Percentiles rank a stretch among this genome's conserved stretches.
phyloP scores from a whole-genome alignment of 2,329 filamentous ascomycete species.

The Diplodia seriata region DNA sequence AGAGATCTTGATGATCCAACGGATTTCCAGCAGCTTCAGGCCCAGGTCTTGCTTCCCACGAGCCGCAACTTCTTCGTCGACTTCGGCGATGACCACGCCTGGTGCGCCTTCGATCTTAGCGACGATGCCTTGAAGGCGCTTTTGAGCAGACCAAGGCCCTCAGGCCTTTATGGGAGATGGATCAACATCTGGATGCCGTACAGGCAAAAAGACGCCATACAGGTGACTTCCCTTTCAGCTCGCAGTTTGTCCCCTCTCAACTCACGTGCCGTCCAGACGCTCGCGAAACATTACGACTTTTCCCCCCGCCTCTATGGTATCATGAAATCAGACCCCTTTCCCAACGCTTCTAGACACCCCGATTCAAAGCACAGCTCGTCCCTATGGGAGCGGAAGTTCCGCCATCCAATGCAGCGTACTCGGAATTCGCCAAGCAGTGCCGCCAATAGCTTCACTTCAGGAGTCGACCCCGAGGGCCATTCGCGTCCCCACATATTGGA shows the following conservation, averaged over 20 bases:
- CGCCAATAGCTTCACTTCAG: not conserved
- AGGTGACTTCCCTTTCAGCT: slow-evolving; percentile 40
- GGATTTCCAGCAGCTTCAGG: slow-evolving; percentile 56
- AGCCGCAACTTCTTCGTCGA: slow-evolving; percentile 70
- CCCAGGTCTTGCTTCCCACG: slow-evolving; percentile 48
- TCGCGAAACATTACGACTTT: slow-evolving; percentile 71
- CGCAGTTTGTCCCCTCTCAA: not conserved
- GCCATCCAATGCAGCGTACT: not conserved
- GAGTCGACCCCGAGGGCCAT: slow-evolving; percentile 6
- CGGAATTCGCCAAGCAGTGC: not conserved
- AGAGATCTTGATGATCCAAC: slow-evolving; percentile 60
- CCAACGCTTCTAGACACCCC: slow-evolving; percentile 35
- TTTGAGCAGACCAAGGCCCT: slow-evolving; percentile 51
- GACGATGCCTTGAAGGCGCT: slow-evolving; percentile 44
- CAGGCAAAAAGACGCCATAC: slow-evolving; percentile 63
- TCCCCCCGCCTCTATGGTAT: slow-evolving; percentile 70
- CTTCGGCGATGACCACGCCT: slow-evolving; percentile 64
- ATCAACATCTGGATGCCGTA: slow-evolving; percentile 78
- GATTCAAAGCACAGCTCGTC: slow-evolving; percentile 33
- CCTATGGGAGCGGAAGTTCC: slow-evolving; percentile 21
- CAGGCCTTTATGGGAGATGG: slow-evolving; percentile 68
- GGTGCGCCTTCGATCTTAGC: slow-evolving; percentile 63
- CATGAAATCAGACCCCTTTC: slow-evolving; percentile 64
- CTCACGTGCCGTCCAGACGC: slow-evolving; percentile 40
- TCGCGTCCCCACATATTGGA: not conserved